Base-by-base conservation (phyloP, 108 stramenopile genomes). In the Stephanodiscus minutulus region DNA sequence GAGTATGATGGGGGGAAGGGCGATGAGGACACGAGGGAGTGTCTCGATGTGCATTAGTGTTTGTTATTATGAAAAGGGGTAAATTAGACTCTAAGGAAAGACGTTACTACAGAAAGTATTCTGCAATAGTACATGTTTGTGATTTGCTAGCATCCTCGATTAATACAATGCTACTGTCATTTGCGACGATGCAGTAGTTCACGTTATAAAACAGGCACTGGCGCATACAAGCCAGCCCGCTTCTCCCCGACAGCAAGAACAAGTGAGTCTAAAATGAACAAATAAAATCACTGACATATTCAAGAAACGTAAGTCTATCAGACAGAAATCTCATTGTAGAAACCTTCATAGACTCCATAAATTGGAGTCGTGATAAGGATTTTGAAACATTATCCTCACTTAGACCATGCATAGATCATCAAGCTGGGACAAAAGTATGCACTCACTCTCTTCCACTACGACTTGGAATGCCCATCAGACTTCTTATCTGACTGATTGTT, bases 111-210 rank as follows among this genome's bases (percentile, higher is more conserved):
- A 44, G 43, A 44, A 15, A 15, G 43, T 44, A 44, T 44, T 44
- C 13, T 44, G 12, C 43, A 39, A n/a, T n/a, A n/a, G 31, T 33
- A 33, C 31, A 5, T n/a, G 5, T 33, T 4, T 33, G 5, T 33
- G 31, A 33, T 33, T 33, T 33, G 5, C 31, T 33, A n/a, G 31
- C 31, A 33, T 33, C 31, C 31, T 2, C n/a, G n/a, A n/a, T 82
- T 48, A 97, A 66, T 12, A 96, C 94, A 13, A 77, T 72, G 5
- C 62, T 50, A 64, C 94, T 95, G 37, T 91, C 91, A 50, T 97
- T 96, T 97, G 27, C 97, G 74, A 25, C 96, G 89, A 73, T 89
- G 86, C 50, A 98, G 68, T n/a, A 98, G 74, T 67, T 97, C 95
- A 11, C 93, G 86, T 35, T 97, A 69, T n/a, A 98, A 86, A 18